Conservation (phyloP, 2,329 filamentous ascomycete species). For the Beauveria sp. region DNA sequence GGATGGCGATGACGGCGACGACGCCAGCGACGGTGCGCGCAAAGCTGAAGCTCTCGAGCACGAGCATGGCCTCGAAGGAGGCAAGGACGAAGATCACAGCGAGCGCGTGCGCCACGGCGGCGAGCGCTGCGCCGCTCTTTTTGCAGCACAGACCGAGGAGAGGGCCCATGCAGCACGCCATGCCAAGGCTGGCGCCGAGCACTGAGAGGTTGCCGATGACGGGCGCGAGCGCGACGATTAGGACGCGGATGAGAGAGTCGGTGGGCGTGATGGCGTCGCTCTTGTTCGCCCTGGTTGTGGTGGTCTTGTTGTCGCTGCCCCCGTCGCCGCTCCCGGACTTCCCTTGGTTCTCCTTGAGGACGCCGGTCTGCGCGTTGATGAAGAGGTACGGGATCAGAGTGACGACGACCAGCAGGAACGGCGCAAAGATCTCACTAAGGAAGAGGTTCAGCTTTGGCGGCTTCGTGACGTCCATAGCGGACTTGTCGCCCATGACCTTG, state of each 20-base stretch:
- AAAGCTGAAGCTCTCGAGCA: slow-evolving; percentile 85
- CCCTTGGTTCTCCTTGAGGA: slow-evolving; percentile 26
- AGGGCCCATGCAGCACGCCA: slow-evolving; percentile 98
- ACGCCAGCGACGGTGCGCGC: slow-evolving; percentile 76
- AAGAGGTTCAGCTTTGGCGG: slow-evolving; percentile 60
- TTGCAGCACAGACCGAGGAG: slow-evolving; percentile 98
- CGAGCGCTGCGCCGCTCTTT: slow-evolving; percentile 93
- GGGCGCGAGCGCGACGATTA: slow-evolving; percentile 73
- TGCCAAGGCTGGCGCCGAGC: slow-evolving; percentile 69
- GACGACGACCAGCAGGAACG: slow-evolving; percentile 71
- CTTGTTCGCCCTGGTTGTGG: slow-evolving; percentile 24
- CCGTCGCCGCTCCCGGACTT: no score
- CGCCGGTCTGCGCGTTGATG: slow-evolving; percentile 93
- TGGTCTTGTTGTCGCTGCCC: no score
- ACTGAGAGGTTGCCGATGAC: slow-evolving; percentile 84
- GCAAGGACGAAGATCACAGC: slow-evolving; percentile 79
- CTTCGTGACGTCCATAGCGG: slow-evolving; percentile 72
- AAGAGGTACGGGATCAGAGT: slow-evolving; percentile 86
- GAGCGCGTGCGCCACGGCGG: slow-evolving; percentile 83
- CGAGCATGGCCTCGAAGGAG: slow-evolving; percentile 92
- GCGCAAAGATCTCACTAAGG: slow-evolving; percentile 81
- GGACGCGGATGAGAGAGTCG: slow-evolving; percentile 70
- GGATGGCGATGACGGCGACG: slow-evolving; percentile 83
- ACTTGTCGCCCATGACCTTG: slow-evolving; percentile 78
- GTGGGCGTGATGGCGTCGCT: slow-evolving; percentile 36